Evolutionary conservation across 139 green algal species (phyloP), one percentile per base, ranked within the genome.

Genomic region (Chlorokybus atmophyticus): DNA sequence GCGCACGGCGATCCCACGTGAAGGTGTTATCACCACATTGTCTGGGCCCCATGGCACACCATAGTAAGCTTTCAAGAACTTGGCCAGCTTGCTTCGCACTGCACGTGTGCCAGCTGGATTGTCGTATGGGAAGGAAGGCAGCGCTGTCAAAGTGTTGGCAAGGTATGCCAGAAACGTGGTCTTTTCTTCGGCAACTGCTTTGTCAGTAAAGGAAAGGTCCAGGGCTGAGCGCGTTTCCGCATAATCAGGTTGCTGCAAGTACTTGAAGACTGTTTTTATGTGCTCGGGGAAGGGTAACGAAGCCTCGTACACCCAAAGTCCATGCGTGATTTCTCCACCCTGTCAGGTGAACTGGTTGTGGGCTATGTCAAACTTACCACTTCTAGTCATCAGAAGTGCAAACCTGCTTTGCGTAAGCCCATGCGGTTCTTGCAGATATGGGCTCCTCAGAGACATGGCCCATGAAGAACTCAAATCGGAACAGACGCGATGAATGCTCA

Each of bases 401-500:
- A n/a, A n/a, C n/a, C n/a, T 7, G 49, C 29, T 5, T 19, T 35
- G 31, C 30, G 40, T 42, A 67, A 5, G 50, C 49, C 7, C 53
- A 60, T 17, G 59, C 59, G 4, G 59, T 67, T 7, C 35, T 1
- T 3, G 59, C 59, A 23, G 32, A 55, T 35, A 67, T 52, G 4
- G 59, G 59, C 59, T 67, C 50, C 3, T 60, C 49, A 3, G 40
- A 21, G 14, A 35, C 10, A 38, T n/a, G 35, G 24, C 58, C 58
- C 59, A 67, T 67, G 40, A 49, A 67, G 35, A 67, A 67, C 59
- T 67, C 59, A 29, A 67, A 67, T 5, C 50, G 38, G 44, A 57
- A 32, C 2, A 50, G 50, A 44, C 10, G 35, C 14, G 35, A 21
- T 14, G 35, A 10, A 10, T 44, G 10, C 35, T 44, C 35, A 44